Conservation (phyloP, 1,139 yeast species). For the Saccharomyces hybrid region DNA sequence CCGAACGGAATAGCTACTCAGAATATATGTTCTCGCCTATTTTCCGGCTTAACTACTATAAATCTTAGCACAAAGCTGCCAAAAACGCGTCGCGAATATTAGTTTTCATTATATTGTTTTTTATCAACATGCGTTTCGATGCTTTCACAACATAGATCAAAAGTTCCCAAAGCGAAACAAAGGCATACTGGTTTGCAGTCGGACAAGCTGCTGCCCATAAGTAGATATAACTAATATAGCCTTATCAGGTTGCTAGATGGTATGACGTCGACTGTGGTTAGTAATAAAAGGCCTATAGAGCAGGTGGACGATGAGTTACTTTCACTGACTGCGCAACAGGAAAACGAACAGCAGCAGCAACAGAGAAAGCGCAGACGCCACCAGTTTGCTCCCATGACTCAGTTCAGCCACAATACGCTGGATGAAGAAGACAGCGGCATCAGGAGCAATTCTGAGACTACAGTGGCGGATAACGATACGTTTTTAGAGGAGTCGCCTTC, state of each 20-base stretch:
- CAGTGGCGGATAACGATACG: constrained; percentile 1
- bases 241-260: neutral
- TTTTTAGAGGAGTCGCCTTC: constrained; percentile 17
- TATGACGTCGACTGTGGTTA: constrained; percentile 1
- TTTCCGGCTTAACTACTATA: neutral
- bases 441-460: neutral
- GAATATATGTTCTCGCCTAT: neutral
- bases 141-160: neutral
- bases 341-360: constrained; percentile 6
- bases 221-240: neutral
- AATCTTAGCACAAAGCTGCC: neutral
- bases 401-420: constrained; percentile 11
- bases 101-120: neutral
- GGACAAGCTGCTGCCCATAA: neutral
- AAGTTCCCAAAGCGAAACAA: neutral
- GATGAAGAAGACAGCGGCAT: neutral
- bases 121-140: neutral
- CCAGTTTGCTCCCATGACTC: constrained; percentile 28
- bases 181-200: neutral
- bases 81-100: constrained; percentile 1
- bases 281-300: constrained; percentile 11
- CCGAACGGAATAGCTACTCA: neutral
- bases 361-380: constrained; percentile 16
- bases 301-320: constrained; percentile 14
- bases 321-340: constrained; percentile 12